Percentiles rank a stretch among this genome's conserved stretches.
Evolutionary conservation across 2,329 filamentous ascomycete species (phyloP).

Genomic region (Allantophomopsis lycopodina): DNA sequence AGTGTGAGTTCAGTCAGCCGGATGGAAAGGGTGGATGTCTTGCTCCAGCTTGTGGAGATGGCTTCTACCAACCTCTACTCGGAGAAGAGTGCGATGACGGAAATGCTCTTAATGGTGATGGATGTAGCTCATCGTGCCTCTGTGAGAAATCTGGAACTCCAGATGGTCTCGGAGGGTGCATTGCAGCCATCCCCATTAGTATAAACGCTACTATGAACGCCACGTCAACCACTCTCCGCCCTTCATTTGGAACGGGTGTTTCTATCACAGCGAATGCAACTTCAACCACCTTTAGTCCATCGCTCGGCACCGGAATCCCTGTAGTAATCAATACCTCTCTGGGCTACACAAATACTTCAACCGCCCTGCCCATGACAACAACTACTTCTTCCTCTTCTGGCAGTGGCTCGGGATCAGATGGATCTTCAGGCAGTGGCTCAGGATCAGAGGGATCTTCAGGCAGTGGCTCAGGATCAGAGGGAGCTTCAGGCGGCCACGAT

Average conservation of each 20-base stretch:
- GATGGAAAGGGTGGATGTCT: not conserved
- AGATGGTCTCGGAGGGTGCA: no score
- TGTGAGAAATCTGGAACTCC: not conserved
- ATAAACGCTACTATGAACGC: no score
- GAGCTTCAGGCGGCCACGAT: not conserved
- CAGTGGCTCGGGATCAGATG: not conserved
- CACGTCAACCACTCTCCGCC: no score
- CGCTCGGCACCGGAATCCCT: no score
- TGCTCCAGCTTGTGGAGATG: constrained; percentile 28
- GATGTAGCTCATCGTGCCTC: not conserved
- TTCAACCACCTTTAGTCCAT: no score
- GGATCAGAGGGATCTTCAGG: not conserved
- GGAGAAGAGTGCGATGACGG: constrained; percentile 28
- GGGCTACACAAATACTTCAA: not conserved
- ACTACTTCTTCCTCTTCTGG: not conserved
- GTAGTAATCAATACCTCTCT: no score
- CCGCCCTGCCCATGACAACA: not conserved
- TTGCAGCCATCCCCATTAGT: no score
- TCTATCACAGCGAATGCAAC: no score
- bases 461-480: not conserved
- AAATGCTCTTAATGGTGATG: not conserved
- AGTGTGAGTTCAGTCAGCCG: not conserved
- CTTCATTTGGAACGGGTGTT: no score
- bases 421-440: not conserved
- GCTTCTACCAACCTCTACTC: constrained; percentile 17